Evolutionary conservation across 208 protist genomes (phyloP), one percentile per base, ranked within the genome.

Genomic region (Dictyostelium gargantuum): DNA sequence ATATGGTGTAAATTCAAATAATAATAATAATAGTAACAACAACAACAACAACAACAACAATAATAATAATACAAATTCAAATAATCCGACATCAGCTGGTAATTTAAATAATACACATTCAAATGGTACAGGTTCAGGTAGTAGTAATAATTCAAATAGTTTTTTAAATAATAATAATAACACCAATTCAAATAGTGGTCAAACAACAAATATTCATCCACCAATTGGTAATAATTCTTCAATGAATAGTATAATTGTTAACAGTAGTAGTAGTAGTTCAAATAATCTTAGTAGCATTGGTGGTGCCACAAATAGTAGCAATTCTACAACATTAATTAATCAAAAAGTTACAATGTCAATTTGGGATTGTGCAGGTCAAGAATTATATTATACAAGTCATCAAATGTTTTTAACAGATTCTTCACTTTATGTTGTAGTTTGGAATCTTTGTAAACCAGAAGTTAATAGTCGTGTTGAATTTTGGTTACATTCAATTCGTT

Each of bases 321-420:
- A 40, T 35, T 29, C 10, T 38, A 2, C 5, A 58, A 66, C 63
- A 11, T 21, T 42, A 3, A 29, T 32, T 46, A 75, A 40, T 58
- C 72, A 82, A 54, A 81, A 75, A 23, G 73, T 95, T 15, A 75
- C 70, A 21, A 32, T 95, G 9, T 93, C 82, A 35, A 38, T 94
- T 38, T 95, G 94, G 94, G 94, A 95, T 73, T 94, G 94, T 84
- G 85, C 91, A 38, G 94, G 94, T 74, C 77, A 81, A 80, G 91
- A 94, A 26, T 46, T 95, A 19, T 94, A 94, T 48, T 95, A 95
- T 66, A 94, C 91, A 46, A 91, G 52, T 10, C 94, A 95, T 63
- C 79, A 94, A 63, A 94, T 95, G 82, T 95, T 95, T 80, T 40
- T 95, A 15, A 91, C 92, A 19, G 92, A 95, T 44, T 81, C 66